Percentiles rank a stretch among this genome's conserved stretches.
Evolutionary conservation across 768 basidiomycete genomes (phyloP).

Genomic region (Rhizopogon vesiculosus): DNA sequence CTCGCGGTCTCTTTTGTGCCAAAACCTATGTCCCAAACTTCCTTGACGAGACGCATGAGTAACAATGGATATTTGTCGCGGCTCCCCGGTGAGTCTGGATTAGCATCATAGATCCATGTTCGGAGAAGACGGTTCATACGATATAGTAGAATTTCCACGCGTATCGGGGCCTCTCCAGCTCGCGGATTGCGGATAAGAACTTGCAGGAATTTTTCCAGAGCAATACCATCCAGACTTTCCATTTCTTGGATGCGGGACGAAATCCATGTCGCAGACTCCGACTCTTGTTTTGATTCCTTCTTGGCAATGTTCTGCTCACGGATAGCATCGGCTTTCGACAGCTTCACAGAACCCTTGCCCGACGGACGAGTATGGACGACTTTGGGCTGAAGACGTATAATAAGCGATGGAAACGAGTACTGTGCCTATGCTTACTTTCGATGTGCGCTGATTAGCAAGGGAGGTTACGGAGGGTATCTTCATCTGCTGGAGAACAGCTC

Average conservation of each 20-base stretch:
- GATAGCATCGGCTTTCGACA: slow-evolving; percentile 35
- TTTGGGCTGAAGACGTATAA: slow-evolving; percentile 7
- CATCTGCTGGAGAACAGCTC: slow-evolving; percentile 45
- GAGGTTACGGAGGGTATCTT: slow-evolving; percentile 43
- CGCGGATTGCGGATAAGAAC: slow-evolving; percentile 42
- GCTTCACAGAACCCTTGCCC: slow-evolving; percentile 24
- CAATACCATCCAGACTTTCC: slow-evolving; percentile 23
- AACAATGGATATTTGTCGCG: slow-evolving; percentile 43
- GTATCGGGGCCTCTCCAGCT: slow-evolving; percentile 37
- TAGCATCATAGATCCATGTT: slow-evolving; percentile 46
- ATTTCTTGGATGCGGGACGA: slow-evolving; percentile 38
- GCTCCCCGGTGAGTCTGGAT: slow-evolving; percentile 29
- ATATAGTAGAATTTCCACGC: slow-evolving; percentile 48
- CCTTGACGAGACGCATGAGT: slow-evolving; percentile 46
- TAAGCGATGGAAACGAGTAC: neutral
- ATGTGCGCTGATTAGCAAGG: neutral
- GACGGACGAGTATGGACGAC: slow-evolving; percentile 10
- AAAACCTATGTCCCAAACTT: slow-evolving; percentile 31
- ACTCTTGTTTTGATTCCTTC: slow-evolving; percentile 37
- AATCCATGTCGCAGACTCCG: slow-evolving; percentile 49
- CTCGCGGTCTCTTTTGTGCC: slow-evolving; percentile 26
- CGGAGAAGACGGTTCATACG: slow-evolving; percentile 46
- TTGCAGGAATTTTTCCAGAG: slow-evolving; percentile 29
- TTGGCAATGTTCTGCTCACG: slow-evolving; percentile 40
- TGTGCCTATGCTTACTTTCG: slow-evolving; percentile 9